Conservation (phyloP, 1,139 yeast species). For the Suhomyces wounanorum region DNA sequence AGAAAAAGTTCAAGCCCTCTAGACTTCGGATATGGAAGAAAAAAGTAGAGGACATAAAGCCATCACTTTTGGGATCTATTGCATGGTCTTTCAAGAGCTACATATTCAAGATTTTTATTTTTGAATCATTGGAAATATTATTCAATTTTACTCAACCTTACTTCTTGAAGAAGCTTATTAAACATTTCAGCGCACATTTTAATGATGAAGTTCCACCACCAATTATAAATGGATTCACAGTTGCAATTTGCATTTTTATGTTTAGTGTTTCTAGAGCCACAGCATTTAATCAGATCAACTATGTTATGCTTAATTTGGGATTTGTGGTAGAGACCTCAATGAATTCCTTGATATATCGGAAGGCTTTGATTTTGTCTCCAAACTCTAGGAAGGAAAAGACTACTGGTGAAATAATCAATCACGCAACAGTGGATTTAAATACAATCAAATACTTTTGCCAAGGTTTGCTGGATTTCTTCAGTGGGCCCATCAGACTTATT, state of each 20-base stretch:
- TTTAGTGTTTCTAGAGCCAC: constrained; percentile 21
- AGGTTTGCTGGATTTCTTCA: constrained; percentile 22
- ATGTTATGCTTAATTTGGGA: constrained; percentile 19
- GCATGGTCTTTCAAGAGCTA: constrained; percentile 14
- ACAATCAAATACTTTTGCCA: constrained; percentile 22
- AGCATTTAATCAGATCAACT: constrained; percentile 23
- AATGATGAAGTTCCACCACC: constrained; percentile 21
- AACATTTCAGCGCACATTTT: constrained; percentile 19
- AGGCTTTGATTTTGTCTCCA: constrained; percentile 30
- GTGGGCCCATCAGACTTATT: constrained; percentile 25
- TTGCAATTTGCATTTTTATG: constrained; percentile 22
- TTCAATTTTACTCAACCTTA: constrained; percentile 24
- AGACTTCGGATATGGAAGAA: constrained; percentile 4
- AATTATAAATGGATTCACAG: constrained; percentile 24
- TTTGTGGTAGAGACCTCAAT: constrained; percentile 24
- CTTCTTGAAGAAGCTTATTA: constrained; percentile 25
- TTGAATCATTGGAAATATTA: constrained; percentile 17
- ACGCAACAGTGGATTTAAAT: constrained; percentile 27
- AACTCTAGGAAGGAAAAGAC: constrained; percentile 28
- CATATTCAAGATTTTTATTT: constrained; percentile 13
- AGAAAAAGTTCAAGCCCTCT: constrained; percentile 7
- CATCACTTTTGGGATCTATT: constrained; percentile 23
- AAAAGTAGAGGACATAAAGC: constrained; percentile 14
- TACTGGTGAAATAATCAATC: constrained; percentile 34
- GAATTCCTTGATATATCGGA: constrained; percentile 26